These are phyloP conservation scores for Xylariaceae sp. DNA, from an alignment of 2,329 filamentous ascomycete species.

Conservation along the genomic window DNA sequence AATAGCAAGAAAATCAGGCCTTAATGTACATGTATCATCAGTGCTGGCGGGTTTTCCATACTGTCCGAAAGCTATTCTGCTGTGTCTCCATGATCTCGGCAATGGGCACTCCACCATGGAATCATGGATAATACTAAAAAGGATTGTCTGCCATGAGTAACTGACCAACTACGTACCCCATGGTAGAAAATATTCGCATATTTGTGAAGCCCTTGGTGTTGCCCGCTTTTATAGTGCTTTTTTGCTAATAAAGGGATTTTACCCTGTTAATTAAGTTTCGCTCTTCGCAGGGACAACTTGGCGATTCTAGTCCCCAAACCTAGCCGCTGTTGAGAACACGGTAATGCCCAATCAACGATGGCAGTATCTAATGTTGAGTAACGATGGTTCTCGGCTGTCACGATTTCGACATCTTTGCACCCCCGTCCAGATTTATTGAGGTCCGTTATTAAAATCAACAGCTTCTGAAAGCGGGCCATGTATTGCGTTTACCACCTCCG, in stretches of 20 bases:
- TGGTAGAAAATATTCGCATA: not conserved
- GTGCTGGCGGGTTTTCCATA: not conserved
- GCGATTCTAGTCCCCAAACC: too few species aligned
- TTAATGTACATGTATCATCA: not conserved
- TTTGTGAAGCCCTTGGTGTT: not conserved
- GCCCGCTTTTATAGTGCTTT: not conserved
- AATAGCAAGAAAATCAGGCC: conserved; percentile 4
- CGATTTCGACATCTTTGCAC: too few species aligned
- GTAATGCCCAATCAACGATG: too few species aligned
- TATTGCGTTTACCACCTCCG: not conserved
- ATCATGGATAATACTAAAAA: not conserved
- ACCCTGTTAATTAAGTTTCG: not conserved
- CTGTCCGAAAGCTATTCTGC: not conserved
- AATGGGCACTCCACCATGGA: not conserved
- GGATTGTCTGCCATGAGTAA: not conserved
- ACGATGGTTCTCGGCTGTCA: too few species aligned
- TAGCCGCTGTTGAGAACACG: too few species aligned
- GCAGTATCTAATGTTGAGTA: too few species aligned
- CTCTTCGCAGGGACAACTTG: too few species aligned
- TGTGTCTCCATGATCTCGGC: not conserved
- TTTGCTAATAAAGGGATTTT: not conserved
- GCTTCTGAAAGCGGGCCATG: not conserved
- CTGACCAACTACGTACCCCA: not conserved
- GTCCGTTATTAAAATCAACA: too few species aligned
- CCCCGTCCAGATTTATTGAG: too few species aligned